Evolutionary conservation across 1,284 basidiomycete genomes (phyloP).

Genomic region (Boletus sp.): DNA sequence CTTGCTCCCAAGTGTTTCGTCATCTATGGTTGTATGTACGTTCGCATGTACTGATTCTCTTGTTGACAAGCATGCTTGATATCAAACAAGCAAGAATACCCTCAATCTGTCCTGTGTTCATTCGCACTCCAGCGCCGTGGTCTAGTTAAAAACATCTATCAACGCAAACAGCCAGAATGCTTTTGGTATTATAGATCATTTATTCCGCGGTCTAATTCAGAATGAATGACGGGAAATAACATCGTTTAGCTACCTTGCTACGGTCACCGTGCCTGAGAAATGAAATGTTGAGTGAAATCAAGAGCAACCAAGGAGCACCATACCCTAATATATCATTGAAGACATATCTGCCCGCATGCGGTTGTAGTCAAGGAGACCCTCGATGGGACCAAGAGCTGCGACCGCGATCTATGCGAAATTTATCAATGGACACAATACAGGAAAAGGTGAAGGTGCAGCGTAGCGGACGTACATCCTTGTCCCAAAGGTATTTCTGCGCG

Average conservation of each 20-base stretch:
- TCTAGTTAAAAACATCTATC: background rate
- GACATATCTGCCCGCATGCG: constrained; percentile 80
- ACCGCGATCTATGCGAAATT: constrained; percentile 59
- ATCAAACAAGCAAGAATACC: background rate
- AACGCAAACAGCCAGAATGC: background rate
- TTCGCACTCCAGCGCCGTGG: background rate
- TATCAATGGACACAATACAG: constrained; percentile 13
- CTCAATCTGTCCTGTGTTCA: background rate
- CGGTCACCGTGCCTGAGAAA: background rate
- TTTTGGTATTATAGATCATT: constrained; percentile 16
- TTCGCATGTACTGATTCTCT: constrained; percentile 15
- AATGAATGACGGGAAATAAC: constrained; percentile 19
- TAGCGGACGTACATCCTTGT: constrained; percentile 72
- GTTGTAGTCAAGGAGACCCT: constrained; percentile 86
- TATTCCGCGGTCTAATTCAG: constrained; percentile 24
- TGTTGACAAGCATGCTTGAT: background rate
- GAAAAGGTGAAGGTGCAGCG: constrained; percentile 4
- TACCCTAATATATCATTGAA: constrained; percentile 61
- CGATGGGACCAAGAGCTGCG: constrained; percentile 79
- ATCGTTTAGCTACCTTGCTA: constrained; percentile 22
- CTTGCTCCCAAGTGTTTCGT: constrained; percentile 2
- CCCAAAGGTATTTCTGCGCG: constrained; percentile 96
- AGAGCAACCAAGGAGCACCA: background rate
- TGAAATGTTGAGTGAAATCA: background rate
- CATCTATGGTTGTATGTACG: constrained; percentile 16